Conservation (phyloP, 106 monocot genomes). For the Hemerocallis citrina region DNA sequence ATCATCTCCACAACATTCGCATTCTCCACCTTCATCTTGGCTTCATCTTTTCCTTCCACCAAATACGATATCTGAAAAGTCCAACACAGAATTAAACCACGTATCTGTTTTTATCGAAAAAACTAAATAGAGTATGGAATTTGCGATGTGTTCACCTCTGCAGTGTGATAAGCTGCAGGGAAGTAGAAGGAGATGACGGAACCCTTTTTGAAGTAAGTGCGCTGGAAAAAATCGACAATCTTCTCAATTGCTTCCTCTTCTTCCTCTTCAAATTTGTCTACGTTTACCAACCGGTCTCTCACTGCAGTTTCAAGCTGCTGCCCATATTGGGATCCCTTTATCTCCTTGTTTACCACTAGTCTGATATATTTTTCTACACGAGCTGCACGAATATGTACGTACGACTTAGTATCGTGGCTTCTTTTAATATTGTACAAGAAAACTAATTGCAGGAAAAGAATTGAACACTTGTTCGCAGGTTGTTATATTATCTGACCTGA, state of each 20-base stretch:
- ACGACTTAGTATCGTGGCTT: neutral
- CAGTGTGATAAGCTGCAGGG: conserved; percentile 20
- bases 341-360: conserved; percentile 88
- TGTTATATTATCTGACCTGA: conserved; percentile 27
- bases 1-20: conserved; percentile 69
- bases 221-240: conserved; percentile 66
- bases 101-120: no score
- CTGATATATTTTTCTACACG: conserved; percentile 57
- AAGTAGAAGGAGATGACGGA: conserved; percentile 68
- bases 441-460: neutral
- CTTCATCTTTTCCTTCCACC: conserved; percentile 50
- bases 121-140: neutral
- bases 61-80: conserved; percentile 52
- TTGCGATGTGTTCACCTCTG: conserved; percentile 29
- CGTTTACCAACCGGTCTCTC: conserved; percentile 52
- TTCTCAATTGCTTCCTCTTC: conserved; percentile 79
- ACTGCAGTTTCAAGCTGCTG: conserved; percentile 70
- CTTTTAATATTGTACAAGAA: no score
- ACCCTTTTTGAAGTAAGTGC: conserved; percentile 66
- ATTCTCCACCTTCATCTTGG: conserved; percentile 60
- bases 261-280: conserved; percentile 79
- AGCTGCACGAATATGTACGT: conserved; percentile 37
- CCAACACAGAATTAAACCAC: neutral
- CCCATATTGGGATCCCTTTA: conserved; percentile 86
- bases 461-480: neutral